phyloP scores from a whole-genome alignment of 495 filamentous ascomycete species.

The Terfezia boudieri region DNA sequence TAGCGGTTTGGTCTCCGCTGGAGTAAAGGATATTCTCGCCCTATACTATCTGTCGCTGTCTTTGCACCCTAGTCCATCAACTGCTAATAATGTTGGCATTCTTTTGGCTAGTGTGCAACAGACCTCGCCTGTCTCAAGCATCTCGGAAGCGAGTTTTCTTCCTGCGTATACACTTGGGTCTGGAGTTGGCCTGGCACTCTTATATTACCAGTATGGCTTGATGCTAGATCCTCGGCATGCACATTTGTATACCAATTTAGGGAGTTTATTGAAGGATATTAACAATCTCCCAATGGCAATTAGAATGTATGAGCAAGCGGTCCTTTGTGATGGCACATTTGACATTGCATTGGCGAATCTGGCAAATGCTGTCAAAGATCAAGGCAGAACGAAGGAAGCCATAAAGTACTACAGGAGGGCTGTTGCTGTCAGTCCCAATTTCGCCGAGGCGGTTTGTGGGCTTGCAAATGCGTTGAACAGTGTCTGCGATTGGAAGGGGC shows the following conservation, averaged over 20 bases:
- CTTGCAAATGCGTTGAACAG: conserved; percentile 91
- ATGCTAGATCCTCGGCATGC: conserved; percentile 74
- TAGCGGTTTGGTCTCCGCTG: conserved; percentile 35
- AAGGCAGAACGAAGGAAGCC: conserved; percentile 76
- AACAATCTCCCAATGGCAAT: conserved; percentile 81
- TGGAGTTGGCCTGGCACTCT: conserved; percentile 68
- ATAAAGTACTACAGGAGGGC: conserved; percentile 82
- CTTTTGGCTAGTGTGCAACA: conserved; percentile 86
- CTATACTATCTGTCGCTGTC: conserved; percentile 93
- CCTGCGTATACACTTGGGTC: conserved; percentile 58
- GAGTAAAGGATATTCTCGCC: conserved; percentile 80
- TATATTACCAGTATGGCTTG: conserved; percentile 86
- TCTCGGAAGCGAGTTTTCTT: conserved; percentile 24
- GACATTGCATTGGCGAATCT: conserved; percentile 95
- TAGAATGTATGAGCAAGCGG: conserved; percentile 91
- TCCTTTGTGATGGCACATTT: conserved; percentile 73
- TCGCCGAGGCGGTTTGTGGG: conserved; percentile 92
- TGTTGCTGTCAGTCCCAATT: conserved; percentile 76
- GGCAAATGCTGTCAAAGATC: conserved; percentile 95
- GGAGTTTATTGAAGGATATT: conserved; percentile 89
- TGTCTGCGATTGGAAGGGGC: conserved; percentile 83
- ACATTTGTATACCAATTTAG: conserved; percentile 94
- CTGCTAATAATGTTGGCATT: conserved; percentile 96
- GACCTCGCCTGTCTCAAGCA: conserved; percentile 27
- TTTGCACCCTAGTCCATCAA: conserved; percentile 86